Evolutionary conservation across 1,139 yeast species (phyloP).

Genomic region (Debaryomycetaceae sp.): DNA sequence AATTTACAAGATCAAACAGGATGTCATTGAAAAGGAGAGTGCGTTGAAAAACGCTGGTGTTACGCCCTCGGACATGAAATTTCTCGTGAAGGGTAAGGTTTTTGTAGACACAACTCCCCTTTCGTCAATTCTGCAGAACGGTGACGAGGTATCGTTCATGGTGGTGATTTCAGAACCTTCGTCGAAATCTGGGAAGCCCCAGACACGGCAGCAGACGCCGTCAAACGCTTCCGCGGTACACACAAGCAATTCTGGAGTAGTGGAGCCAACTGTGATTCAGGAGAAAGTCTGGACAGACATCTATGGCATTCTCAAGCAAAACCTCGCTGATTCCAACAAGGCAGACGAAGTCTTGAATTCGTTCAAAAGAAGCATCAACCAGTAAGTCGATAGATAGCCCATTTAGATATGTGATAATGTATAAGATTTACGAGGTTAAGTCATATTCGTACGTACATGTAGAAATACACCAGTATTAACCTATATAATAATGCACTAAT

Average conservation of each 20-base stretch:
- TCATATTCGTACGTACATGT: too few species aligned
- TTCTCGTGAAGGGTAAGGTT: conserved; percentile 44
- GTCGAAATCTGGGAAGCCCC: conserved; percentile 1
- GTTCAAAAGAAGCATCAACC: conserved; percentile 23
- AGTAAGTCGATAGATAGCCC: not conserved
- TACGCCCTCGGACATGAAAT: conserved; percentile 31
- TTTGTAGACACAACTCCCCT: conserved; percentile 35
- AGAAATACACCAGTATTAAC: too few species aligned
- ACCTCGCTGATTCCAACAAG: conserved; percentile 21
- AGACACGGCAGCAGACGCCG: not conserved
- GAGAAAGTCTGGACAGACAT: conserved; percentile 33
- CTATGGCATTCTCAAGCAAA: conserved; percentile 24
- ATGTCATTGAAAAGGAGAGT: conserved; percentile 26
- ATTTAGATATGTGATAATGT: too few species aligned
- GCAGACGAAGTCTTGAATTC: conserved; percentile 30
- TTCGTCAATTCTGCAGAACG: conserved; percentile 18
- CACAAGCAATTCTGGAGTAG: conserved; percentile 16
- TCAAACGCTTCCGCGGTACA: conserved; percentile 6
- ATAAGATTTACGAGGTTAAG: too few species aligned
- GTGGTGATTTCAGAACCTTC: conserved; percentile 34
- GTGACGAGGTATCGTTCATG: conserved; percentile 26
- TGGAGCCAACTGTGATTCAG: conserved; percentile 14
- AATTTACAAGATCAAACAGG: conserved; percentile 32
- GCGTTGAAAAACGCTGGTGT: conserved; percentile 20
- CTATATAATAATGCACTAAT: too few species aligned